phyloP scores from a whole-genome alignment of 148 eudicot species.

The Amaranthus hypochondriacus region DNA sequence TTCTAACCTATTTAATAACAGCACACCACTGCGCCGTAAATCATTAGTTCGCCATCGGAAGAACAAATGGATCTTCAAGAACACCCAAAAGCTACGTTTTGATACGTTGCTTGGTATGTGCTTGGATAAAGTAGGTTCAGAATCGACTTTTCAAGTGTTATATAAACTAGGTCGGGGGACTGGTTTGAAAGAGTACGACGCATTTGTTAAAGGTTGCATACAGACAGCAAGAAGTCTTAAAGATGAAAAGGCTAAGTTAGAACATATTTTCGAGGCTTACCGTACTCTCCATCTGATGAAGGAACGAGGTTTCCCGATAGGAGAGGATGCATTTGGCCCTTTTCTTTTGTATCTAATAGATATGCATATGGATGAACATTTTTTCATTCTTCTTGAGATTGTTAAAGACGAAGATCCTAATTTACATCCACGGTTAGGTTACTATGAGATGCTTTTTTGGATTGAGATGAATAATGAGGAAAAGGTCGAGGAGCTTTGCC shows the following conservation, averaged over 20 bases:
- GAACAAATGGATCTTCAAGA: conserved; percentile 61
- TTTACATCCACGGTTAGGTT: conserved; percentile 61
- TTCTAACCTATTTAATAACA: conserved; percentile 22
- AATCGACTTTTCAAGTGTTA: conserved; percentile 45
- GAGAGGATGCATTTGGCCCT: conserved; percentile 78
- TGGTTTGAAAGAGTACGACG: conserved; percentile 64
- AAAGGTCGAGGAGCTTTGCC: conserved; percentile 59
- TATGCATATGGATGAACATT: conserved; percentile 61
- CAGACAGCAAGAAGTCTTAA: conserved; percentile 47
- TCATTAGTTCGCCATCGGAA: conserved; percentile 57
- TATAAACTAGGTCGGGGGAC: conserved; percentile 68
- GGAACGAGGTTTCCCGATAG: conserved; percentile 65
- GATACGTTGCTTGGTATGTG: conserved; percentile 44
- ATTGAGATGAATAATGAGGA: conserved; percentile 57
- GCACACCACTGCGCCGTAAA: conserved; percentile 43
- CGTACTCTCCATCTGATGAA: conserved; percentile 51
- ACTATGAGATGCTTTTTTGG: conserved; percentile 87
- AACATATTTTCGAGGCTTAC: conserved; percentile 50
- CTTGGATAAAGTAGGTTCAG: conserved; percentile 55
- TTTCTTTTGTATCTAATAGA: conserved; percentile 65
- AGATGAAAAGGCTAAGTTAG: conserved; percentile 48
- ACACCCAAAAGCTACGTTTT: conserved; percentile 42
- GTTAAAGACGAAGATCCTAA: conserved; percentile 53
- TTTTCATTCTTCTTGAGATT: conserved; percentile 44
- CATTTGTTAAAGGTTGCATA: conserved; percentile 54